Evolutionary conservation across 306 rosid genomes (phyloP), one percentile per base, ranked within the genome.

Genomic region (Myrica gale): DNA sequence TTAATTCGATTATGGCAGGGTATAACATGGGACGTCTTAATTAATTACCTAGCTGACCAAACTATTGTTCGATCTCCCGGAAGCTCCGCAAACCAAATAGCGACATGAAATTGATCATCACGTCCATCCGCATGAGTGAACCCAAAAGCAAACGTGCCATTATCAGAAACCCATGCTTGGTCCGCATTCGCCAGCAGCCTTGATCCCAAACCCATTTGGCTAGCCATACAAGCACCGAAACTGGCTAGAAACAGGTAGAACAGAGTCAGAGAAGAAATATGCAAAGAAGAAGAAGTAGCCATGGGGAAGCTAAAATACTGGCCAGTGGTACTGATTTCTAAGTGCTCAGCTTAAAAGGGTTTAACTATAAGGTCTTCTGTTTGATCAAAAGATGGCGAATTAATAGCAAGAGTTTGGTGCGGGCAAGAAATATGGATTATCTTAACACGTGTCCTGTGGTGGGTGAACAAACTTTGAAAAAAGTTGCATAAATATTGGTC

Each of bases 111-210:
- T 3, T 57, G 79, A 21, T 79, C 61, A 43, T 68, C 53, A 68
- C 56, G 81, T 13, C 54, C 67, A 3, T 69, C 82, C 4, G 81
- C 7, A 9, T 89, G 85, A 48, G 90, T 80, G 83, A 95, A 95
- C 32, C 98, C 98, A 54, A 95, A 82, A 43, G 95, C 96, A 81
- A 95, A 95, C 7, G 98, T 95, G 10, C 93, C 85, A 84, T 95
- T 90, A 4, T 87, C 90, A 3, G 98, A 95, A 75, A 86, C 58
- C 92, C 97, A 85, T 0, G 78, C 46, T 69, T 75, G 85, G 78
- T 84, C 78, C 43, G 76, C 73, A 54, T 82, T 73, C n/a, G 98
- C 93, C 76, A 79, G 16, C 79, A 95, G 79, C 68, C 82, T 86
- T 10, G 96, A 83, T 7, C 96, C 88, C 80, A 92, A 73, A 51